Conservation (phyloP, 495 filamentous ascomycete genomes). For the Penicillium simplicissimum region DNA sequence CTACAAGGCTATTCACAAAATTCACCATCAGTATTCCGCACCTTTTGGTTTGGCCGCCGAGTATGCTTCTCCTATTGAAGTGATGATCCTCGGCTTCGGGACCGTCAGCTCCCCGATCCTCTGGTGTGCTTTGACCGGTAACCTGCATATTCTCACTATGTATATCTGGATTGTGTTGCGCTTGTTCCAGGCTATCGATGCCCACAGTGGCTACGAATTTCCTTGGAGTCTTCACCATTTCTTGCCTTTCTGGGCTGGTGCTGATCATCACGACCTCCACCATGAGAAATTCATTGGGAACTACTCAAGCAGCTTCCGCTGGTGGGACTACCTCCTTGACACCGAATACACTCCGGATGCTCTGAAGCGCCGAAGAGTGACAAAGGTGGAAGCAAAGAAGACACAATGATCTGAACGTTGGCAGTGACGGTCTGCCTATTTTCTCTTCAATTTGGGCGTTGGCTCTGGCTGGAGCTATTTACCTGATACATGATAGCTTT, state of each 20-base stretch:
- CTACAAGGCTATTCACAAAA: constrained; percentile 95
- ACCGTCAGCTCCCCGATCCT: constrained; percentile 81
- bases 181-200: constrained; percentile 96
- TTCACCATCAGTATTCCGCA: constrained; percentile 97
- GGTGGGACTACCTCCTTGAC: constrained; percentile 95
- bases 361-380: constrained; percentile 77
- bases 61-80: constrained; percentile 97
- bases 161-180: constrained; percentile 94
- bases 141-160: constrained; percentile 95
- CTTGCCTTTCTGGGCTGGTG: constrained; percentile 98
- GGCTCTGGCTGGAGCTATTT: no score
- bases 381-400: constrained; percentile 67
- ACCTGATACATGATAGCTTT: no score
- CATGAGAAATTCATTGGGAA: constrained; percentile 98
- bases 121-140: constrained; percentile 78
- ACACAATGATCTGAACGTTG: constrained; percentile 24
- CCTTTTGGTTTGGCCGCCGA: constrained; percentile 96
- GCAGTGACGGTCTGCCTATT: no score
- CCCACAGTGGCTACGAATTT: constrained; percentile 96
- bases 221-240: constrained; percentile 95
- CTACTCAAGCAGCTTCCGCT: constrained; percentile 95
- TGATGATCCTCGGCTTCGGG: constrained; percentile 94
- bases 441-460: no score
- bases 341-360: constrained; percentile 92
- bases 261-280: constrained; percentile 93